Evolutionary conservation across 495 filamentous ascomycete species (phyloP).

Genomic region (Antarctomyces pellizariae): DNA sequence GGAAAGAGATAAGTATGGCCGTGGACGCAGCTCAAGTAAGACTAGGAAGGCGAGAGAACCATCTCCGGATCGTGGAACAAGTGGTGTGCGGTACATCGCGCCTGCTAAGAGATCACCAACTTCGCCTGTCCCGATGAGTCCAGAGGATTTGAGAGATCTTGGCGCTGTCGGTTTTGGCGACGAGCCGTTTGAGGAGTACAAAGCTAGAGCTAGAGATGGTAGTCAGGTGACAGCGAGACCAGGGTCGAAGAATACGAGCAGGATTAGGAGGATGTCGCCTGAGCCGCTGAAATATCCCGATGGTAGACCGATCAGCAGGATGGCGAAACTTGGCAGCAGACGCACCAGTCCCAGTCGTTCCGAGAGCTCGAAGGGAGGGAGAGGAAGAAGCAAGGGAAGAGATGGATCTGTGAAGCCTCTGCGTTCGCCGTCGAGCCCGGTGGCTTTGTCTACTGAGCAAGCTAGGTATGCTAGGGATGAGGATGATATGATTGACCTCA

Average conservation of each 20-base stretch:
- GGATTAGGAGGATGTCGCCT: conserved; percentile 9
- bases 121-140: conserved; percentile 80
- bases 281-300: conserved; percentile 22
- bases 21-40: conserved; percentile 26
- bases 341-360: conserved; percentile 26
- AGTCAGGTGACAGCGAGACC: conserved; percentile 7
- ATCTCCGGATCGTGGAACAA: conserved; percentile 45
- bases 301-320: conserved; percentile 15
- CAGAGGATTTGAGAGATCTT: conserved; percentile 37
- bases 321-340: conserved; percentile 17
- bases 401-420: conserved; percentile 31
- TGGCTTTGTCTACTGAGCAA: conserved; percentile 35
- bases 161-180: conserved; percentile 8
- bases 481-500: conserved; percentile 36
- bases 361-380: conserved; percentile 25
- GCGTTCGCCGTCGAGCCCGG: conserved; percentile 59
- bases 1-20: conserved; percentile 26
- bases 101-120: conserved; percentile 74
- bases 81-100: conserved; percentile 41
- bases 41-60: conserved; percentile 28
- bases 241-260: conserved; percentile 8
- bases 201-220: conserved; percentile 5
- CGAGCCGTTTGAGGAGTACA: conserved; percentile 1
- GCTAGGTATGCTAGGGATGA: conserved; percentile 15
- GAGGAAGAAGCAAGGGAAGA: conserved; percentile 24